Evolutionary conservation across 2,329 filamentous ascomycete species (phyloP), one percentile per base, ranked within the genome.

Genomic region (Mycosphaerella sp.): DNA sequence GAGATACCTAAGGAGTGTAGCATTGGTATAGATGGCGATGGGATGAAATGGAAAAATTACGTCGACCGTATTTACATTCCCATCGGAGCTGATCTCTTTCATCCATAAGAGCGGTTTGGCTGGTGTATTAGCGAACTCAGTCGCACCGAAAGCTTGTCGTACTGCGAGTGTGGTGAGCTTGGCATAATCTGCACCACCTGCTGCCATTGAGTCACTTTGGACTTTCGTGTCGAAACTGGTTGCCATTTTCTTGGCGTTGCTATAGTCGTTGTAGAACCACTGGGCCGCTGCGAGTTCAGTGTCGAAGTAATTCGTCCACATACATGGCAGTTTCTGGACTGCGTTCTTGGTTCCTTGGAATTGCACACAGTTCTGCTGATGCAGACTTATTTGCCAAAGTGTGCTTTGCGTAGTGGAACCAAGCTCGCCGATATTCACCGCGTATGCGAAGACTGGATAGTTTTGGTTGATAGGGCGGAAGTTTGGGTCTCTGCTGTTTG

Each of bases 381-480:
- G 68, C 14, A 79, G 63, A 30, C 75, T 75, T 43, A 80, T 69
- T 4, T 76, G 72, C 58, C 77, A 79, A 6, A 78, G 59, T 2
- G 68, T 71, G 44, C 63, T 70, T 4, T 64, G 64, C 2, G 67
- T 48, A 9, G 63, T 55, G 0, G 68, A 64, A 2, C 62, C 64
- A 0, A 80, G 71, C 4, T 62, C 62, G 3, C 76, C 76, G 34
- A 80, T 62, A 49, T 79, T 67, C n/a, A 72, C 65, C 12, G 77
- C 69, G 57, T 77, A 78, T 6, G 66, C 78, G 59, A 79, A 79
- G 0, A 79, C 75, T 1, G 75, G 77, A 68, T 73, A 79, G 17
- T 67, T 55, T 10, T 70, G 58, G 14, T 69, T 72, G 56, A 79
- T 75, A 0, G 72, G 69, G 35, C 77, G 70, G 54, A 72, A 79